Conservation (phyloP, 1,139 yeast species). For the Kluyveromyces sp. region DNA sequence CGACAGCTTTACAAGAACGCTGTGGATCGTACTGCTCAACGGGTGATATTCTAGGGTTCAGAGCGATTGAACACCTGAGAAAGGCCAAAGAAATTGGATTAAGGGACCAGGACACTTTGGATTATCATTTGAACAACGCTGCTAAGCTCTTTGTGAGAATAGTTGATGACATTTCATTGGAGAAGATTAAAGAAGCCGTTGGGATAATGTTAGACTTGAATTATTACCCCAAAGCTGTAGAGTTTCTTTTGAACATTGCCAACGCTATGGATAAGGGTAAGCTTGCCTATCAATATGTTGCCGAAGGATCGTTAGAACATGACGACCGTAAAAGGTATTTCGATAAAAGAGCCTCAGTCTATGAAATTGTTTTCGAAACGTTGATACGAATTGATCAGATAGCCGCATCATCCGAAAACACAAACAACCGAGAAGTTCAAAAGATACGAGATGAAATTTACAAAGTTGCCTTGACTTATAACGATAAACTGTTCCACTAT, state of each 20-base stretch:
- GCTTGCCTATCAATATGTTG: slow-evolving; percentile 46
- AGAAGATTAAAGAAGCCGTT: slow-evolving; percentile 74
- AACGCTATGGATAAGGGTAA: slow-evolving; percentile 57
- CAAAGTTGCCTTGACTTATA: slow-evolving; percentile 61
- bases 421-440: slow-evolving; percentile 45
- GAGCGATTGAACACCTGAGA: slow-evolving; percentile 86
- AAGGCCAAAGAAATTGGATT: slow-evolving; percentile 73
- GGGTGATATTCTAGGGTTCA: slow-evolving; percentile 86
- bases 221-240: slow-evolving; percentile 80
- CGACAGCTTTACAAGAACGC: slow-evolving; percentile 80
- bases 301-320: slow-evolving; percentile 42
- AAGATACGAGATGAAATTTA: slow-evolving; percentile 68
- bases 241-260: slow-evolving; percentile 73
- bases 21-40: slow-evolving; percentile 95
- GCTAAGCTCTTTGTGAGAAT: slow-evolving; percentile 74
- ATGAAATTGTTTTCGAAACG: slow-evolving; percentile 66
- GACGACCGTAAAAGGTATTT: slow-evolving; percentile 43
- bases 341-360: slow-evolving; percentile 51
- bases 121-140: slow-evolving; percentile 67
- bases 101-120: slow-evolving; percentile 62
- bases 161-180: slow-evolving; percentile 68
- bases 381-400: slow-evolving; percentile 64
- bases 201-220: slow-evolving; percentile 70
- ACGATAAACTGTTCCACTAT: slow-evolving; percentile 81
- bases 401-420: slow-evolving; percentile 38